Evolutionary conservation across 2,329 filamentous ascomycete species (phyloP), one percentile per base, ranked within the genome.

Genomic region (Colletotrichum falcatum): DNA sequence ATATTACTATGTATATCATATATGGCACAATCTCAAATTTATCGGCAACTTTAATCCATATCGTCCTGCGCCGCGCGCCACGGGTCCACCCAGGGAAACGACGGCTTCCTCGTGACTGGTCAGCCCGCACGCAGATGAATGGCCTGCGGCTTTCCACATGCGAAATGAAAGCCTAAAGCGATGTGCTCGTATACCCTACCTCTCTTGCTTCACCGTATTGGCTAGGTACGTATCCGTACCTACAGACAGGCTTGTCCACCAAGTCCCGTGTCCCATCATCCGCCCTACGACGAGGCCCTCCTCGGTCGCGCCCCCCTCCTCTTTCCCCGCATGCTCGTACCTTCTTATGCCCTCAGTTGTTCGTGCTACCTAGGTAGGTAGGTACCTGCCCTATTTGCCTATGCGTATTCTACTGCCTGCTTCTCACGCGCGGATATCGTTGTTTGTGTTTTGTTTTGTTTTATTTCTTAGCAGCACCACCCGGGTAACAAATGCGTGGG

Each of bases 61-160:
- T 51, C n/a, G 33, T 49, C 30, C 59, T 49, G 42, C 39, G 20
- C 53, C 53, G 53, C 20, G 28, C 59, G 26, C 44, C 42, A n/a
- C 44, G n/a, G 9, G 30, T 37, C n/a, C 58, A 23, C 14, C 23
- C 20, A 7, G n/a, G 8, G 16, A 49, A 37, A 26, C n/a, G n/a
- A 37, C 42, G 39, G 2, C 9, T 12, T 55, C 14, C 51, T 37
- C 30, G 20, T 11, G 33, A 23, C 26, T 16, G 16, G 48, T 20
- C 23, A 28, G 30, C 30, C 30, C 51, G 20, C 30, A 55, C 35
- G 35, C n/a, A n/a, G 20, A 35, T 23, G 20, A 37, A 55, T 20
- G 51, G 51, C 12, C n/a, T 7, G 51, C 28, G 9, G 23, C 48
- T 14, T 28, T 16, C 16, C 39, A 12, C 16, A 42, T 42, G 11